Evolutionary conservation across 75 land plant genomes (phyloP).

Genomic region (Chamaecyparis obtusa): DNA sequence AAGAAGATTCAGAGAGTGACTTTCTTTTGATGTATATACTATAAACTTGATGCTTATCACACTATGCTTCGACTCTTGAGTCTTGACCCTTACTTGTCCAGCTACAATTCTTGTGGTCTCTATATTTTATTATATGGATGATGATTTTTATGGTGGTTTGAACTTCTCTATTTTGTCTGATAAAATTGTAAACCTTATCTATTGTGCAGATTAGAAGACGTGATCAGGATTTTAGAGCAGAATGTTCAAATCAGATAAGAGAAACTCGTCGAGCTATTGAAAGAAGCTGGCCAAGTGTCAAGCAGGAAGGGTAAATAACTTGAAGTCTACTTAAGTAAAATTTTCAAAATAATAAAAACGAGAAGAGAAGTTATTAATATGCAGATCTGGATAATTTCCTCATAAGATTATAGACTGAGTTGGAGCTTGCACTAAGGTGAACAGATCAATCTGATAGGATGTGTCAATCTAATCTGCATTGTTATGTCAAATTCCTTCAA

Average conservation of each 20-base stretch:
- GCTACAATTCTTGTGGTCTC: too few relatives aligned
- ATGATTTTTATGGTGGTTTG: neutral
- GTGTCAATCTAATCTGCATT: neutral
- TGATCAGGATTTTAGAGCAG: constrained; percentile 56
- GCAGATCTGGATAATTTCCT: neutral
- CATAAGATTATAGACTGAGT: neutral
- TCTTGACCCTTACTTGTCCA: too few relatives aligned
- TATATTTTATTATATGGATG: too few relatives aligned
- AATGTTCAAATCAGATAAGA: constrained; percentile 60
- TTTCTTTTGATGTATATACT: too few relatives aligned
- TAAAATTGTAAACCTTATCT: neutral
- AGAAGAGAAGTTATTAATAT: constrained; percentile 23
- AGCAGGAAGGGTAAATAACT: constrained; percentile 58
- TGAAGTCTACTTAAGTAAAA: constrained; percentile 22
- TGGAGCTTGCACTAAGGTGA: neutral
- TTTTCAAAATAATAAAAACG: constrained; percentile 36
- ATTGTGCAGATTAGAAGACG: constrained; percentile 62
- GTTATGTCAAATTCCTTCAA: neutral
- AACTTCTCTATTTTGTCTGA: neutral
- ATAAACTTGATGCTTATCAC: too few relatives aligned
- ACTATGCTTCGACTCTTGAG: too few relatives aligned
- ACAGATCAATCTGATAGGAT: constrained; percentile 6
- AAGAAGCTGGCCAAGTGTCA: constrained; percentile 58
- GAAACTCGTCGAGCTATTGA: constrained; percentile 57
- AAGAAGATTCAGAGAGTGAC: too few relatives aligned